phyloP scores from a whole-genome alignment of 352 stramenopile species.

The Saprolegnia parasitica region DNA sequence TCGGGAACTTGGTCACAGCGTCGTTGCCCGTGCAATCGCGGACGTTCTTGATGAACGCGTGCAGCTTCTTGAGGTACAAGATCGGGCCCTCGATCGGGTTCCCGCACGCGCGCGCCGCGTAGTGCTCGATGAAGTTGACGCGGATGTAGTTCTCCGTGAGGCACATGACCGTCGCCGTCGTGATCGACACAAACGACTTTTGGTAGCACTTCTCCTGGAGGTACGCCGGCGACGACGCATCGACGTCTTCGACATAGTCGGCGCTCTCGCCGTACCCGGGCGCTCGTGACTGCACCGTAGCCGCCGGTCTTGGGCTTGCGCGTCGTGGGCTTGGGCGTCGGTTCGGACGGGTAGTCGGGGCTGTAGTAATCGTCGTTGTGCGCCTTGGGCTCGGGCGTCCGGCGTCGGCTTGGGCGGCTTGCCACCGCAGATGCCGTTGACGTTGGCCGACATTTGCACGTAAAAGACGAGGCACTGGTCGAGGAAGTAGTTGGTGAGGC shows the following conservation, averaged over 20 bases:
- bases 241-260: neutral
- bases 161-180: slow-evolving; percentile 29
- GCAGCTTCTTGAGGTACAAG: slow-evolving; percentile 27
- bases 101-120: slow-evolving; percentile 17
- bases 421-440: slow-evolving; percentile 27
- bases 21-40: neutral
- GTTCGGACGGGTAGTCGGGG: slow-evolving; percentile 5
- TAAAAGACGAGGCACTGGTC: slow-evolving; percentile 27
- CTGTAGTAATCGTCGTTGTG: slow-evolving; percentile 18
- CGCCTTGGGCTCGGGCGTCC: neutral
- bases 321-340: slow-evolving; percentile 20
- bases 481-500: slow-evolving; percentile 27
- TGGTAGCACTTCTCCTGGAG: slow-evolving; percentile 29
- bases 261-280: neutral
- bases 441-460: slow-evolving; percentile 22
- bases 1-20: slow-evolving; percentile 8
- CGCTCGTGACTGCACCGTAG: neutral
- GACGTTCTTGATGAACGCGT: slow-evolving; percentile 21
- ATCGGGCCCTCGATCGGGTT: slow-evolving; percentile 27
- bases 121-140: slow-evolving; percentile 30
- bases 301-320: neutral
- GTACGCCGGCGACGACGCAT: slow-evolving; percentile 19
- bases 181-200: slow-evolving; percentile 27
- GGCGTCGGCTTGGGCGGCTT: slow-evolving; percentile 25
- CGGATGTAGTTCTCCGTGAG: slow-evolving; percentile 30